phyloP scores from a whole-genome alignment of 2,329 filamentous ascomycete species.

The Pseudogymnoascus verrucosus region DNA sequence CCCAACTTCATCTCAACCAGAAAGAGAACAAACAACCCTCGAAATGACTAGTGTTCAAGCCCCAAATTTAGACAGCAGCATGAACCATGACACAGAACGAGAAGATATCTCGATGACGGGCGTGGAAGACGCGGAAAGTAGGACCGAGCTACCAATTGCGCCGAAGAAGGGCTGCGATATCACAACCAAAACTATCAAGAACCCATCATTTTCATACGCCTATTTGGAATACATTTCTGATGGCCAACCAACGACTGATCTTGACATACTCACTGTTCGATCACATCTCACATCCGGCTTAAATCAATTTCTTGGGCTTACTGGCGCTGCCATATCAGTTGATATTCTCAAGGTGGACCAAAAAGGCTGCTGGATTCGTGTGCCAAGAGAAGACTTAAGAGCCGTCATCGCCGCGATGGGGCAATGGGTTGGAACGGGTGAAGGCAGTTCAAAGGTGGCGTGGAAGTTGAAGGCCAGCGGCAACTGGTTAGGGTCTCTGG shows the following conservation, averaged over 20 bases:
- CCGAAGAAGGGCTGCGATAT: conserved; percentile 35
- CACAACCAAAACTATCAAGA: conserved; percentile 42
- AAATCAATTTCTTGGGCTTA: conserved; percentile 60
- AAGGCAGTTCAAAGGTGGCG: conserved; percentile 29
- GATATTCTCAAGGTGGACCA: conserved; percentile 60
- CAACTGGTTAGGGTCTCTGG: conserved; percentile 55
- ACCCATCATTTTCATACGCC: conserved; percentile 48
- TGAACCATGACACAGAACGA: not conserved
- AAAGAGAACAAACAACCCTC: not conserved
- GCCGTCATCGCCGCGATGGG: conserved; percentile 57
- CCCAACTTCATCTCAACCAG: not conserved
- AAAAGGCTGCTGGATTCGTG: conserved; percentile 53
- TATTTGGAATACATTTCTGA: conserved; percentile 34
- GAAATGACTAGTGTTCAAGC: not conserved
- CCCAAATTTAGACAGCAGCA: not conserved
- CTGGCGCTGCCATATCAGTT: conserved; percentile 57
- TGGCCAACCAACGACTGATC: conserved; percentile 11
- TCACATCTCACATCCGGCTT: conserved; percentile 57
- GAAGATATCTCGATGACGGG: conserved; percentile 2
- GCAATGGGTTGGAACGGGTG: conserved; percentile 48
- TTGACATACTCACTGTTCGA: conserved; percentile 57
- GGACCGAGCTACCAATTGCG: not conserved
- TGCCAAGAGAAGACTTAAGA: conserved; percentile 52
- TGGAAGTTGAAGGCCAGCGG: conserved; percentile 48
- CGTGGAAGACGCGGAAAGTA: not conserved